phyloP scores from a whole-genome alignment of 495 filamentous ascomycete genomes.

The Penicillium roqueforti region DNA sequence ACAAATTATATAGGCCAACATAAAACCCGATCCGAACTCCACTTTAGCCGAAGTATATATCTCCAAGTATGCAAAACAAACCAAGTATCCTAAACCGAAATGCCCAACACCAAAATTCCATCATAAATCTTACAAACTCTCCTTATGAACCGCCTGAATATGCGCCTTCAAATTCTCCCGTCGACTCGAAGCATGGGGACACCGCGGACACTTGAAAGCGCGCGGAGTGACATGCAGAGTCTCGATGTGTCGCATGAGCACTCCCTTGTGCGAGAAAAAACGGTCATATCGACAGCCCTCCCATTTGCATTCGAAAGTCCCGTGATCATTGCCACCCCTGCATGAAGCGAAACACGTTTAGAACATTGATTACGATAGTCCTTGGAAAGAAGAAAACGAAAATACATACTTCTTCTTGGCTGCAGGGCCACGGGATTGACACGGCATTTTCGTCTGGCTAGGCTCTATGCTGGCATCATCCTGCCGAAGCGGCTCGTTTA shows the following conservation, averaged over 20 bases:
- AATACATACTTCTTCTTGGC: background rate
- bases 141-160: background rate
- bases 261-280: slow-evolving; percentile 5
- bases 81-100: background rate
- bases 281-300: slow-evolving; percentile 3
- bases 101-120: background rate
- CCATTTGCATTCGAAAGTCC: slow-evolving; percentile 3
- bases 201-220: slow-evolving; percentile 3
- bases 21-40: slow-evolving; percentile 1
- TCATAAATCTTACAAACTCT: background rate
- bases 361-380: background rate
- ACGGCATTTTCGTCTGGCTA: background rate
- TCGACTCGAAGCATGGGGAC: slow-evolving; percentile 1
- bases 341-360: background rate
- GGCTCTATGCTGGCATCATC: background rate
- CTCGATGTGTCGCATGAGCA: slow-evolving; percentile 5
- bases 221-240: slow-evolving; percentile 2
- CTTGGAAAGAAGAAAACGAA: background rate
- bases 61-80: background rate
- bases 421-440: background rate
- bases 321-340: background rate
- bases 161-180: slow-evolving; percentile 7
- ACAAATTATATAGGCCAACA: background rate
- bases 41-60: slow-evolving; percentile 5
- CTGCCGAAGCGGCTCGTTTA: background rate